phyloP scores from a whole-genome alignment of 2,329 filamentous ascomycete genomes.

The Paracamarosporium sp. region DNA sequence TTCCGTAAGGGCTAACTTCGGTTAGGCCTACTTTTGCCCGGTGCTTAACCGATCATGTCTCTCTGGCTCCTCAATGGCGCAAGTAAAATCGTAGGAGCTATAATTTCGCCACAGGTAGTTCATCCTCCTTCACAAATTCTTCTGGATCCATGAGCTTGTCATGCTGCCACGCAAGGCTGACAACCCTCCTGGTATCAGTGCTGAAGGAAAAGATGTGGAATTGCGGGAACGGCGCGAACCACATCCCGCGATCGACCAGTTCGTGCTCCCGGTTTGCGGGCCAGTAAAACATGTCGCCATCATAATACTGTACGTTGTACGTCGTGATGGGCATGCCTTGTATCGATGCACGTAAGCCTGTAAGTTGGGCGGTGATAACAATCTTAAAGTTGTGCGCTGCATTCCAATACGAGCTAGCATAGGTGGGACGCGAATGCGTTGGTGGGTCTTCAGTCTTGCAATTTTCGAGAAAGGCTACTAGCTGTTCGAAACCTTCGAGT shows the following conservation, averaged over 20 bases:
- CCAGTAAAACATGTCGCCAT: constrained; percentile 21
- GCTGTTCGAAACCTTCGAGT: not conserved
- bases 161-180: constrained; percentile 3
- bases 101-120: too few relatives aligned
- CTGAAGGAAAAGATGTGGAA: not conserved
- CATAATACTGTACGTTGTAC: constrained; percentile 9
- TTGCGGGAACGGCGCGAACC: not conserved
- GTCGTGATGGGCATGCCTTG: constrained; percentile 2
- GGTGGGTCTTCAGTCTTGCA: constrained; percentile 3
- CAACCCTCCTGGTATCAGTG: not conserved
- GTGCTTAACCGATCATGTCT: too few relatives aligned
- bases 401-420: constrained; percentile 11
- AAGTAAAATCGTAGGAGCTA: too few relatives aligned
- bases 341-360: not conserved
- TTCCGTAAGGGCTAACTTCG: too few relatives aligned
- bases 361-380: not conserved
- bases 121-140: too few relatives aligned
- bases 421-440: constrained; percentile 3
- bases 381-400: not conserved
- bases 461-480: not conserved
- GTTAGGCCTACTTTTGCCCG: too few relatives aligned
- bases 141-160: too few relatives aligned
- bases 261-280: constrained; percentile 11
- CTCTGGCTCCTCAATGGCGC: too few relatives aligned
- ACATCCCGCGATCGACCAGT: constrained; percentile 8